Evolutionary conservation across 805 yeast genomes (phyloP).

Genomic region (Schwanniomyces vanrijiae): DNA sequence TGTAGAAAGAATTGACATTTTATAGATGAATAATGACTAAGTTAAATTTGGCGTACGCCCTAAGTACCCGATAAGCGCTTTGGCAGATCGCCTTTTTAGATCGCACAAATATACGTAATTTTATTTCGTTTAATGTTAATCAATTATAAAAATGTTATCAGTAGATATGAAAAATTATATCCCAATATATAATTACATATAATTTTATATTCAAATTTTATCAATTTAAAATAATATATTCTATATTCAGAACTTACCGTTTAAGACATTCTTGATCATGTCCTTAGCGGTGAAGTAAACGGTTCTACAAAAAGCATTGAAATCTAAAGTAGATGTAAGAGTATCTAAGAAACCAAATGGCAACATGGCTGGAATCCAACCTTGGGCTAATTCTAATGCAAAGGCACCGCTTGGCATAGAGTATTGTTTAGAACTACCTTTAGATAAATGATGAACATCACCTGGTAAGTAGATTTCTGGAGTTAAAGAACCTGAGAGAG

Average conservation of each 20-base stretch:
- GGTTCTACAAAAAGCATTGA: conserved; percentile 66
- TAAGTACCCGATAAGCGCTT: neutral
- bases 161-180: neutral
- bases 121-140: neutral
- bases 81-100: neutral
- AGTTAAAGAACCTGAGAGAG: conserved; percentile 57
- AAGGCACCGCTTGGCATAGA: conserved; percentile 77
- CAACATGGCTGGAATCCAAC: conserved; percentile 97
- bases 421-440: conserved; percentile 82
- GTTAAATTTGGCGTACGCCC: neutral
- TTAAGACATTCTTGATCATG: conserved; percentile 66
- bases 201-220: too few relatives aligned
- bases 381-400: conserved; percentile 96
- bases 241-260: conserved; percentile 62
- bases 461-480: conserved; percentile 86
- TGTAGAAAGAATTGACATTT: neutral
- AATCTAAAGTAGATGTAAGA: conserved; percentile 76
- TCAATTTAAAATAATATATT: neutral
- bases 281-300: conserved; percentile 72
- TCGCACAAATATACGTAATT: neutral
- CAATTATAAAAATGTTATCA: neutral
- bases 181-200: too few relatives aligned
- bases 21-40: conserved; percentile 1
- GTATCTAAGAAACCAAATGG: conserved; percentile 92
- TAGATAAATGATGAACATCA: conserved; percentile 73